These are phyloP conservation scores for Cladophialophora immunda DNA, from an alignment of 2,329 filamentous ascomycete species.

Conservation along the genomic window DNA sequence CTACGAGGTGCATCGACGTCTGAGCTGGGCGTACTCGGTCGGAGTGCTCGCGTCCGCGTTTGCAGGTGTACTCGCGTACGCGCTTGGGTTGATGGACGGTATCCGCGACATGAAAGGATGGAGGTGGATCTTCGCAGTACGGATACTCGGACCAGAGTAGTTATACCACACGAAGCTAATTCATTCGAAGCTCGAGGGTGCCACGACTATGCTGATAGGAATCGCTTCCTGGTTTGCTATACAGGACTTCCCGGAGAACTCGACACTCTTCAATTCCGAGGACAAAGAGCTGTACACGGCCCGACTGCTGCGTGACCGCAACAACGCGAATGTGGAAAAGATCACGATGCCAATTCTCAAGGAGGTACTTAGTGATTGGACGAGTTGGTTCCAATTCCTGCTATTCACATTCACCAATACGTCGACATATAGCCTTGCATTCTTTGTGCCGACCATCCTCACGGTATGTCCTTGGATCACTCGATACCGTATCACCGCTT, in stretches of 20 bases:
- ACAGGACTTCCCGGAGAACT: slow-evolving; percentile 45
- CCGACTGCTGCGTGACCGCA: slow-evolving; percentile 64
- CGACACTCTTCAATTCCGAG: slow-evolving; percentile 15
- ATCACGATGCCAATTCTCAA: slow-evolving; percentile 54
- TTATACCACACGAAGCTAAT: neutral
- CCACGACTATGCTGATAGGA: slow-evolving; percentile 41
- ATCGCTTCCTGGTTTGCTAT: slow-evolving; percentile 41
- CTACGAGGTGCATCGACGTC: slow-evolving; percentile 34
- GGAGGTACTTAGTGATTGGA: slow-evolving; percentile 56
- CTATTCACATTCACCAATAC: slow-evolving; percentile 49
- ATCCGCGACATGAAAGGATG: slow-evolving; percentile 40
- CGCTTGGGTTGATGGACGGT: slow-evolving; percentile 33
- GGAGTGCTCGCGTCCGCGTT: slow-evolving; percentile 26
- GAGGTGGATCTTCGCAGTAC: slow-evolving; percentile 41
- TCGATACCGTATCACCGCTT: neutral
- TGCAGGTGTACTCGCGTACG: slow-evolving; percentile 33
- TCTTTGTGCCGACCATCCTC: slow-evolving; percentile 33
- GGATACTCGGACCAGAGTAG: neutral
- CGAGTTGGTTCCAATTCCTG: slow-evolving; percentile 63
- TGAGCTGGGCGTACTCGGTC: slow-evolving; percentile 31
- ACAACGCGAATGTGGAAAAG: slow-evolving; percentile 57
- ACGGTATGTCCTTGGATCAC: slow-evolving; percentile 29
- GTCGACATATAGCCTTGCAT: slow-evolving; percentile 25
- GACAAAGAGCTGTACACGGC: slow-evolving; percentile 42
- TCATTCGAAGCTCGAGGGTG: slow-evolving; percentile 31